Percentiles rank a stretch among this genome's conserved stretches.
These are phyloP conservation scores for Rhodamnia rubescens DNA, from an alignment of 345 rosid species.

Conservation along the genomic window DNA sequence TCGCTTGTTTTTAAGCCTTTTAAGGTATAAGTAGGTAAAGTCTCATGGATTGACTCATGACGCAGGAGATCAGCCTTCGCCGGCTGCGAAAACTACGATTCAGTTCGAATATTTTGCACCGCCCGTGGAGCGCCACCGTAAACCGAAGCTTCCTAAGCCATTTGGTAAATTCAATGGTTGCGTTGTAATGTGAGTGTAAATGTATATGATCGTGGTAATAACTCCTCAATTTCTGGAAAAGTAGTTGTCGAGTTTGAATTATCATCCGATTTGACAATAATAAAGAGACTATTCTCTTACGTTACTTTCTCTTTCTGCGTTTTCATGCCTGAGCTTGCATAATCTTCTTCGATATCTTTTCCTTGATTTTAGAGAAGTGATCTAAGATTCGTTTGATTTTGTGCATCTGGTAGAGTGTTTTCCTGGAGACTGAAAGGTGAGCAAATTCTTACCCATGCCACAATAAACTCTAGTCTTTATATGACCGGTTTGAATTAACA, in stretches of 20 bases:
- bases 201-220: not conserved
- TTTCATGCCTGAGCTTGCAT: not conserved
- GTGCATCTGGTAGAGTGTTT: too few relatives aligned
- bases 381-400: too few relatives aligned
- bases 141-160: not conserved
- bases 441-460: not conserved
- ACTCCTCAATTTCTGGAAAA: not conserved
- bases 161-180: not conserved
- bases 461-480: not conserved
- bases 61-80: not conserved
- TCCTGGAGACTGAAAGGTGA: too few relatives aligned
- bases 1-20: not conserved
- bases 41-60: not conserved
- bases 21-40: not conserved
- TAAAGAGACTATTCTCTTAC: too few relatives aligned
- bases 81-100: not conserved
- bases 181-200: not conserved
- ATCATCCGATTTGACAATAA: too few relatives aligned
- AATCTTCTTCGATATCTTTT: too few relatives aligned
- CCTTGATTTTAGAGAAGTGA: too few relatives aligned
- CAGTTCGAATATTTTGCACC: not conserved
- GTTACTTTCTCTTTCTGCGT: too few relatives aligned
- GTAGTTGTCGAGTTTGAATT: too few relatives aligned
- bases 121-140: not conserved
- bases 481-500: not conserved